These are phyloP conservation scores for Talaromyces marneffei DNA, from an alignment of 2,329 filamentous ascomycete species.

Conservation along the genomic window DNA sequence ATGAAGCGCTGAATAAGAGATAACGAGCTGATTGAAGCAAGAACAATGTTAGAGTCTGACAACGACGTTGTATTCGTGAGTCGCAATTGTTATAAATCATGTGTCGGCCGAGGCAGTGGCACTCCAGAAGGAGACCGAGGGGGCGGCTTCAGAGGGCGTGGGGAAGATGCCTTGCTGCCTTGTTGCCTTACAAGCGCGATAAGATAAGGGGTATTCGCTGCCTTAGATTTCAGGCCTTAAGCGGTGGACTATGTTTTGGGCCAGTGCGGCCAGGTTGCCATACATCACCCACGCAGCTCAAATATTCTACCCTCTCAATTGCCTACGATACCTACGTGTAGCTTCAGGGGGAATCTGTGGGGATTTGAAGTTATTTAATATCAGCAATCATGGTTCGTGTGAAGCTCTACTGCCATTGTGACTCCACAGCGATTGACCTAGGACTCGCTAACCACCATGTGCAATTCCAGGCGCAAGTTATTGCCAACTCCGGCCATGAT, in stretches of 20 bases:
- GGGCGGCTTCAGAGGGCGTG: too few species aligned
- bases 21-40: background rate
- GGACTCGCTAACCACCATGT: conserved; percentile 8
- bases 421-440: background rate
- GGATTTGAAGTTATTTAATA: background rate
- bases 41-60: background rate
- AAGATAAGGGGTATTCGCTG: conserved; percentile 11
- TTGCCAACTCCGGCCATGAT: conserved; percentile 85
- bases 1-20: background rate
- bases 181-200: conserved; percentile 9
- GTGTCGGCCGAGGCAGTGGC: background rate
- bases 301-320: conserved; percentile 10
- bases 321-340: conserved; percentile 6
- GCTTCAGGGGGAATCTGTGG: background rate
- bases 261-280: conserved; percentile 15
- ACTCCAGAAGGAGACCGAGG: background rate
- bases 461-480: conserved; percentile 63
- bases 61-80: background rate
- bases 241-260: conserved; percentile 3
- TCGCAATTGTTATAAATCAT: background rate
- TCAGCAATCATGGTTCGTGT: conserved; percentile 13
- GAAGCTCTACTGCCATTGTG: conserved; percentile 3
- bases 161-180: conserved; percentile 5
- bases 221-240: background rate
- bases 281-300: background rate